phyloP scores from a whole-genome alignment of 192 early-diverging fungal genomes.

The Podila clonocystis region DNA sequence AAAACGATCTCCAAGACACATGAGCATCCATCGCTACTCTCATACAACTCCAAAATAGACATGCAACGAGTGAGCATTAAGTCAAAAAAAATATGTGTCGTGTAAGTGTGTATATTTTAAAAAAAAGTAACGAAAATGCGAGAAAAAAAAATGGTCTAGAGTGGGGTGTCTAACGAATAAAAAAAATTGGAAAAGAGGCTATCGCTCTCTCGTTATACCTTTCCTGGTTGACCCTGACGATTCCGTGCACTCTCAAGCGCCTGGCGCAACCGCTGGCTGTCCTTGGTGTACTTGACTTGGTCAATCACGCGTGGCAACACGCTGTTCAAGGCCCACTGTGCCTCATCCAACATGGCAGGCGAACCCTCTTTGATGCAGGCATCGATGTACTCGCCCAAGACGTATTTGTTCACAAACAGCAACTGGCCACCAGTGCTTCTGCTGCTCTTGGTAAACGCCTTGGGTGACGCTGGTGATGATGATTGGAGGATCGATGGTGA shows the following conservation, averaged over 20 bases:
- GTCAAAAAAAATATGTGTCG: no score
- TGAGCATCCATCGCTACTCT: no score
- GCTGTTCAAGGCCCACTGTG: slow-evolving; percentile 30
- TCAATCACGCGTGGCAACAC: slow-evolving; percentile 41
- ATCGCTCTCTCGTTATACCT: neutral
- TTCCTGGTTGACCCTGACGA: neutral
- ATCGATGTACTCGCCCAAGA: slow-evolving; percentile 50
- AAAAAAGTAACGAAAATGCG: no score
- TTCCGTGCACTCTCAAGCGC: slow-evolving; percentile 22
- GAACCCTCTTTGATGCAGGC: slow-evolving; percentile 38
- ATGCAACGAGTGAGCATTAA: no score
- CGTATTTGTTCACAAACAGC: slow-evolving; percentile 37
- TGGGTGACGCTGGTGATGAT: neutral
- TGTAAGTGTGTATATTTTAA: no score
- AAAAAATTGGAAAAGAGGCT: no score
- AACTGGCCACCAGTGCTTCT: slow-evolving; percentile 1
- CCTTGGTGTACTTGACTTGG: slow-evolving; percentile 16
- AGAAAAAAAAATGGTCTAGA: no score
- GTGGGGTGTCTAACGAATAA: no score
- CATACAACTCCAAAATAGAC: no score
- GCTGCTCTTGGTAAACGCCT: neutral
- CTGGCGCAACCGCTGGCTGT: slow-evolving; percentile 29
- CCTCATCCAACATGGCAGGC: slow-evolving; percentile 29
- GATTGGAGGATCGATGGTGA: slow-evolving; percentile 4
- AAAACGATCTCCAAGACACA: no score